Evolutionary conservation across 2,329 filamentous ascomycete species (phyloP).

Genomic region (Cercospora citrullina): DNA sequence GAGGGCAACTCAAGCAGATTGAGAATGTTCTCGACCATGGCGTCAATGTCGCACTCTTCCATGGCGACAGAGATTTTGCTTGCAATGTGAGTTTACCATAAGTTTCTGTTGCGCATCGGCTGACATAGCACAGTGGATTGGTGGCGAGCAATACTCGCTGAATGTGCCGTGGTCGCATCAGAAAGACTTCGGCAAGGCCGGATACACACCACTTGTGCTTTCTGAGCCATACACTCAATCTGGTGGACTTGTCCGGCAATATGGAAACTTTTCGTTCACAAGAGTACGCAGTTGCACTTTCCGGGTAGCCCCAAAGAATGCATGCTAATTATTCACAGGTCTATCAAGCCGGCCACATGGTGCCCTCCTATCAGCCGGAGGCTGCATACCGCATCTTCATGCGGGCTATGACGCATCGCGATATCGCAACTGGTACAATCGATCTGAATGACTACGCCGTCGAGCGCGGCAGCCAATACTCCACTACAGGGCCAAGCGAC

Average conservation of each 20-base stretch:
- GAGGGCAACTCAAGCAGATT: constrained; percentile 42
- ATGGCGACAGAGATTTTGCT: constrained; percentile 62
- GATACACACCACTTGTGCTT: constrained; percentile 45
- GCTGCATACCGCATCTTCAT: constrained; percentile 43
- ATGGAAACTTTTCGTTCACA: constrained; percentile 43
- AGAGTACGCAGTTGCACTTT: constrained; percentile 27
- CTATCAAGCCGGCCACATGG: constrained; percentile 49
- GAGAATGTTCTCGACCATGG: constrained; percentile 45
- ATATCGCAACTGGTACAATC: constrained; percentile 40
- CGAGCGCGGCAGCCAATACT: constrained; percentile 23
- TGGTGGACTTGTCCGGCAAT: constrained; percentile 37
- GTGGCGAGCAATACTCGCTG: constrained; percentile 55
- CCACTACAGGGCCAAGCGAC: constrained; percentile 31
- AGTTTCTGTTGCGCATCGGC: background rate
- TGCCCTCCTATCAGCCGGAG: constrained; percentile 41
- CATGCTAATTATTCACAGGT: constrained; percentile 18
- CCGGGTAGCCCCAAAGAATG: background rate
- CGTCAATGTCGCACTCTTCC: constrained; percentile 66
- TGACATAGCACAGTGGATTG: constrained; percentile 48
- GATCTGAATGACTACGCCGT: constrained; percentile 24
- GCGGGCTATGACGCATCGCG: constrained; percentile 37
- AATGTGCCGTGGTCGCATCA: constrained; percentile 49
- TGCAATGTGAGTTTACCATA: constrained; percentile 37
- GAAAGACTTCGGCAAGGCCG: constrained; percentile 50
- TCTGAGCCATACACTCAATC: constrained; percentile 31